Base-by-base conservation (phyloP, 163 green algal genomes). In the Prototheca cutis region DNA sequence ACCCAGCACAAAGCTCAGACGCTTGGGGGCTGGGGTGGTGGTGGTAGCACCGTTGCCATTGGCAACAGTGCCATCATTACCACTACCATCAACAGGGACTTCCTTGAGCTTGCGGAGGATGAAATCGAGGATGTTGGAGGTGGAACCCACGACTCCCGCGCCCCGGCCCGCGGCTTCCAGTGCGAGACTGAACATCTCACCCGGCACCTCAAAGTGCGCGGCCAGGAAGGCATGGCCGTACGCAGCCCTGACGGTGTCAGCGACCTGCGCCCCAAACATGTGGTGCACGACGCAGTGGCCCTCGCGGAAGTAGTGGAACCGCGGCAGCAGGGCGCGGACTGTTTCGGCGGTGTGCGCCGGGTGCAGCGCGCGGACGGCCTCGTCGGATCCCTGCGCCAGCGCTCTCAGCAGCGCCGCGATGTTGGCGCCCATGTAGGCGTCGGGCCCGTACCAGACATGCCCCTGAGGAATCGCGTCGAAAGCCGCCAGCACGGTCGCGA, bases 401-500 rank as follows among this genome's bases (percentile, higher is more conserved):
- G 69, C 74, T 24, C 45, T 60, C 59, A 98, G 89, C 40, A 98
- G 76, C 73, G 90, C 70, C 23, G 72, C 83, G 32, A 98, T 70
- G 80, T 98, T 98, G 48, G 66, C 74, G 24, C 92, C 92, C 92
- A 98, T 98, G 87, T 98, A 98, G 6, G 90, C 92, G 81, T 98
- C 92, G 10, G 92, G 92, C 15, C 92, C 92, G 71, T 98, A 98
- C 80, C 81, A 97, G n/a, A 98, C 82, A 5, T 76, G 79, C 23
- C 89, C 53, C 34, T 90, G 78, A 0, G 87, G 86, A 15, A 96
- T 77, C 79, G 70, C 58, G 2, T 67, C 72, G 63, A 77, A 79
- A 24, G 72, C 89, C 72, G 92, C 81, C 58, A 99, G 81, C 23
- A 98, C 76, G 0, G 92, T 98, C 66, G 92, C 83, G 56, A 99